A percentile compares a stretch with the other conserved stretches of the same genome.
phyloP scores from a whole-genome alignment of 495 filamentous ascomycete genomes.

The Lasiosphaeria ovina region DNA sequence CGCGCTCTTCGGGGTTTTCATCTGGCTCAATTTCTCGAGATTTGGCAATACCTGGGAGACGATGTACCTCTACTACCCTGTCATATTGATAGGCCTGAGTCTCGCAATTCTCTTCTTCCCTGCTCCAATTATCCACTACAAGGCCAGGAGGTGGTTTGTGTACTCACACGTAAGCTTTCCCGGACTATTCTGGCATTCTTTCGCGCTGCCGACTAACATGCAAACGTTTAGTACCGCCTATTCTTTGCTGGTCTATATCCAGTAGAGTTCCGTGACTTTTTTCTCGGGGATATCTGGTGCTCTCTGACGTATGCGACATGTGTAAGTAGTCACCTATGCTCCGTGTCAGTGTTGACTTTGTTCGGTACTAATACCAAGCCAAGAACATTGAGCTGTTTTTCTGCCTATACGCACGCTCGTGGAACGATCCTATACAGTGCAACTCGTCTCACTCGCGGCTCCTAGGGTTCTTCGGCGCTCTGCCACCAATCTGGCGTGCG shows the following conservation, averaged over 20 bases:
- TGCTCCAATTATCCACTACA: conserved; percentile 68
- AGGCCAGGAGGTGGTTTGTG: conserved; percentile 75
- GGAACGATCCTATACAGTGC: conserved; percentile 69
- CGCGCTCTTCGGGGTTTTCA: conserved; percentile 71
- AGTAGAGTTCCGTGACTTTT: conserved; percentile 97
- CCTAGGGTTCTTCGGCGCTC: conserved; percentile 78
- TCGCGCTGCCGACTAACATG: neutral
- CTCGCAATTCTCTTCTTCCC: conserved; percentile 72
- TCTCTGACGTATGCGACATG: conserved; percentile 87
- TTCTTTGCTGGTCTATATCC: conserved; percentile 82
- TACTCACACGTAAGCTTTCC: conserved; percentile 69
- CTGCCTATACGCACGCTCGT: conserved; percentile 79
- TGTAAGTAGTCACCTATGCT: conserved; percentile 53
- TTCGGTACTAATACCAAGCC: conserved; percentile 4
- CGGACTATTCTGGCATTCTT: neutral
- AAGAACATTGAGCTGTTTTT: conserved; percentile 92
- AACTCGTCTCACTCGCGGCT: conserved; percentile 83
- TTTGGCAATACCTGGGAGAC: conserved; percentile 52
- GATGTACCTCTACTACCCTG: conserved; percentile 84
- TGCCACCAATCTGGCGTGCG: conserved; percentile 85
- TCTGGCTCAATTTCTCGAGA: conserved; percentile 83
- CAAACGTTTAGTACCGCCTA: conserved; percentile 70
- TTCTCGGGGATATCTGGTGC: conserved; percentile 95
- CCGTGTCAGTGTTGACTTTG: neutral
- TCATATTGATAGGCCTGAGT: conserved; percentile 71